Percentiles rank a stretch among this genome's conserved stretches.
phyloP scores from a whole-genome alignment of 805 yeast species.

The Zygotorulaspora florentina region DNA sequence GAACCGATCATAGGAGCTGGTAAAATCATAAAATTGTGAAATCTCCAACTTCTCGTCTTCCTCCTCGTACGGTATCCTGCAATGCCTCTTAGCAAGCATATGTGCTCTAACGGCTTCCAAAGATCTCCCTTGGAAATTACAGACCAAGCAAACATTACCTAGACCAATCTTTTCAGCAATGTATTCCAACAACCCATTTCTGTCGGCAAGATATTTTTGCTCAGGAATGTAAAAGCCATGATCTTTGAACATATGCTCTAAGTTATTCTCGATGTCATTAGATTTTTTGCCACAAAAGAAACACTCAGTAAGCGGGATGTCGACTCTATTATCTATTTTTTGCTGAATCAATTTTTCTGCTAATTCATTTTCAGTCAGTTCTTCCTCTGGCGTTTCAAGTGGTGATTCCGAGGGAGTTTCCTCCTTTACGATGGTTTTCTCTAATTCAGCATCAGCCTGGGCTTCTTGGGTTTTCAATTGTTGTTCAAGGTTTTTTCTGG shows the following conservation, averaged over 20 bases:
- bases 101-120: conserved; percentile 88
- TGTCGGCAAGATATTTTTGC: conserved; percentile 61
- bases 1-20: conserved; percentile 53
- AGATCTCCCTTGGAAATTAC: conserved; percentile 80
- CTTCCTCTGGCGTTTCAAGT: conserved; percentile 21
- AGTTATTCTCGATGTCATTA: conserved; percentile 41
- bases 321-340: conserved; percentile 40
- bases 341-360: conserved; percentile 38
- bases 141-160: conserved; percentile 84
- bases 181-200: conserved; percentile 68
- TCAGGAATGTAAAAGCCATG: conserved; percentile 94
- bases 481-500: conserved; percentile 30
- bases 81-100: conserved; percentile 82
- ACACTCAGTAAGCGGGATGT: conserved; percentile 49
- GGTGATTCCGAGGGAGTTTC: conserved; percentile 6
- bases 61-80: conserved; percentile 81
- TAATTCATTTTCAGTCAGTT: conserved; percentile 37
- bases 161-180: conserved; percentile 86
- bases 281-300: conserved; percentile 53
- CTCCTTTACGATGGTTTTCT: conserved; percentile 7
- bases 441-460: conserved; percentile 5
- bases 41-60: conserved; percentile 83
- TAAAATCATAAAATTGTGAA: conserved; percentile 87
- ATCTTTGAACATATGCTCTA: conserved; percentile 67
- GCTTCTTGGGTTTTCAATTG: conserved; percentile 2